Percentiles rank a stretch among this genome's conserved stretches.
Conservation (phyloP, 352 stramenopile genomes). For the Phytophthora pisi region DNA sequence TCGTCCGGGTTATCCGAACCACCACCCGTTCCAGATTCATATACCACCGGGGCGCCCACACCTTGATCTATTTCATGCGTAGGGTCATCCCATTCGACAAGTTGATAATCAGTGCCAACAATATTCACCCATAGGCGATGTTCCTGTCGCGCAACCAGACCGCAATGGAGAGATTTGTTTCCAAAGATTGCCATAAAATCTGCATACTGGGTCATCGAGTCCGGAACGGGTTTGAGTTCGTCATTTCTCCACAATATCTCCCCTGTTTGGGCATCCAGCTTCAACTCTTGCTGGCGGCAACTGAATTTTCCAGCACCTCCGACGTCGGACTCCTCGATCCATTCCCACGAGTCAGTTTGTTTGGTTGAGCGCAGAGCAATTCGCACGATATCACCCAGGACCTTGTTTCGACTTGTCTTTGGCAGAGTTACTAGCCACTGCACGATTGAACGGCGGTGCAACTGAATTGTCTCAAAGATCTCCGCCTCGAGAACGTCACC, state of each 20-base stretch:
- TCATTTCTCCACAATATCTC: constrained; percentile 93
- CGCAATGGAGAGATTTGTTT: constrained; percentile 87
- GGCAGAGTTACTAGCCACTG: constrained; percentile 59
- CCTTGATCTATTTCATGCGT: constrained; percentile 79
- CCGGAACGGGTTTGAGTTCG: constrained; percentile 89
- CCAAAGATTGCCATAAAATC: constrained; percentile 89
- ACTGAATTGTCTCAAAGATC: constrained; percentile 85
- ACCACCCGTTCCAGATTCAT: constrained; percentile 29
- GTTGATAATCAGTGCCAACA: constrained; percentile 85
- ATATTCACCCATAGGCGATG: constrained; percentile 91
- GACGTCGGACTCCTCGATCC: constrained; percentile 61
- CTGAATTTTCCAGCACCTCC: constrained; percentile 68
- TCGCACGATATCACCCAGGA: constrained; percentile 70
- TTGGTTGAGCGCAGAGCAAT: constrained; percentile 74
- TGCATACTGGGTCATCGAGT: constrained; percentile 90
- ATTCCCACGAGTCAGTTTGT: constrained; percentile 63
- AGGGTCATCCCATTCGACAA: constrained; percentile 90
- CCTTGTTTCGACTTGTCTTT: constrained; percentile 36
- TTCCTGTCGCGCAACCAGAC: constrained; percentile 83
- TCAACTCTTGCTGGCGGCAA: constrained; percentile 81
- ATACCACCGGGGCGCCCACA: constrained; percentile 68
- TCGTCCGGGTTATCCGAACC: constrained; percentile 13
- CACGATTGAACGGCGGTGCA: constrained; percentile 79
- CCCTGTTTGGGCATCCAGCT: constrained; percentile 85
- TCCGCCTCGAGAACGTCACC: constrained; percentile 87